Evolutionary conservation across 1,284 basidiomycete species (phyloP), one percentile per base, ranked within the genome.

Genomic region (Melampsora americana): DNA sequence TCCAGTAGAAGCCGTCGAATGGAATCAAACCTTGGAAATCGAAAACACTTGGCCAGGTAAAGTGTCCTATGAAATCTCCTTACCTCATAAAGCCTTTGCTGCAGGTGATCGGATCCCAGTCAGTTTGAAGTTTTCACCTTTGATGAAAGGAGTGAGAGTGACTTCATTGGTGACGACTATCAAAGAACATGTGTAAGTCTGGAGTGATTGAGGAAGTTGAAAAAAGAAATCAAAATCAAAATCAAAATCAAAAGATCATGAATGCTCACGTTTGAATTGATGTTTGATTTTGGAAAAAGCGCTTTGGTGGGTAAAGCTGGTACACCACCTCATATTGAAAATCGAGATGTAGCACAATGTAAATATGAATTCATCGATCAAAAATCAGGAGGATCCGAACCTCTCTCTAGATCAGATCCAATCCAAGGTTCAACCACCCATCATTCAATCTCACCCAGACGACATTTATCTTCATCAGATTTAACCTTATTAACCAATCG

Each of bases 41-140:
- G 93, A 95, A 83, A 95, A 95, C 83, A 94, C 92, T 16, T 97
- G 94, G 94, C 93, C 94, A 0, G 90, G 91, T 53, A 97, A 78
- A 69, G 79, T 82, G 78, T 81, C 80, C 78, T 82, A 82, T 77
- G 80, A 79, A 42, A 80, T 82, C 65, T 81, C 79, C 11, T 50
- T 73, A 20, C 70, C 70, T 26, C 70, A 64, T n/a, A 93, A 92
- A 82, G 94, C 93, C 0, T 96, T 91, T 88, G 92, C 92, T 0
- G 91, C 90, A 0, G 93, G 93, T 5, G 93, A 95, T 83, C 87
- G 86, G 18, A 85, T 95, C 73, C 90, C 89, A 0, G 89, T 92
- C 0, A 85, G 90, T 26, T 87, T 93, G 83, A 95, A 95, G 83
- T 92, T 95, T 82, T 89, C 89, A 68, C 93, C 94, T 0, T 84